Evolutionary conservation across 371 early-diverging fungal species (phyloP).

Genomic region (Lichtheimia corymbifera): DNA sequence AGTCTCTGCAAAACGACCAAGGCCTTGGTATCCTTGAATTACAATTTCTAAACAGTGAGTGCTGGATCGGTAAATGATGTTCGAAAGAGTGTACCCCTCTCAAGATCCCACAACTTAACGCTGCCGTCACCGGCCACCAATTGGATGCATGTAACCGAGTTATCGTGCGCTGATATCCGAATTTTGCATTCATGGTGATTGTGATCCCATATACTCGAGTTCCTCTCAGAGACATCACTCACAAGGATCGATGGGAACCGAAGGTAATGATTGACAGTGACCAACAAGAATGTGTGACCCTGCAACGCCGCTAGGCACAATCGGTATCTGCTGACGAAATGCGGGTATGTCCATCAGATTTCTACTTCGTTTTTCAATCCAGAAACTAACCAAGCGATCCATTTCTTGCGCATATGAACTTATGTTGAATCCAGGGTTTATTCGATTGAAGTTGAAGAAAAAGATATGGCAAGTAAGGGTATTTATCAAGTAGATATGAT

Average conservation of each 20-base stretch:
- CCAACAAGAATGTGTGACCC: constrained; percentile 87
- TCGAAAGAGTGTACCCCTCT: constrained; percentile 68
- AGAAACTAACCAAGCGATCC: no score
- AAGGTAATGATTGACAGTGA: constrained; percentile 69
- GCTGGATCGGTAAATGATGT: constrained; percentile 60
- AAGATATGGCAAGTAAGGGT: no score
- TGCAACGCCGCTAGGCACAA: constrained; percentile 56
- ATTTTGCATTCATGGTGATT: constrained; percentile 61
- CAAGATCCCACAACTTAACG: constrained; percentile 81
- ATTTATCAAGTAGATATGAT: no score
- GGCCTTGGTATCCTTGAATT: constrained; percentile 58
- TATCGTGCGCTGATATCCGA: constrained; percentile 73
- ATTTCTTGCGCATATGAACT: no score
- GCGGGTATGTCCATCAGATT: no score
- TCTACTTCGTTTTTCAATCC: no score
- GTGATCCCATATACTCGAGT: constrained; percentile 84
- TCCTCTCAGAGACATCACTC: constrained; percentile 73
- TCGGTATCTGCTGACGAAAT: constrained; percentile 71
- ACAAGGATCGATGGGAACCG: constrained; percentile 1
- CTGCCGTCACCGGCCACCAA: constrained; percentile 83
- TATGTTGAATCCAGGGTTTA: no score
- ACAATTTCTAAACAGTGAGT: constrained; percentile 58
- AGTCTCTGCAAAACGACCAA: constrained; percentile 56
- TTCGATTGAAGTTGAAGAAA: no score
- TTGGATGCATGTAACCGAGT: constrained; percentile 84